Base-by-base conservation (phyloP, 805 yeast genomes). In the Zygotorulaspora chibaensis region DNA sequence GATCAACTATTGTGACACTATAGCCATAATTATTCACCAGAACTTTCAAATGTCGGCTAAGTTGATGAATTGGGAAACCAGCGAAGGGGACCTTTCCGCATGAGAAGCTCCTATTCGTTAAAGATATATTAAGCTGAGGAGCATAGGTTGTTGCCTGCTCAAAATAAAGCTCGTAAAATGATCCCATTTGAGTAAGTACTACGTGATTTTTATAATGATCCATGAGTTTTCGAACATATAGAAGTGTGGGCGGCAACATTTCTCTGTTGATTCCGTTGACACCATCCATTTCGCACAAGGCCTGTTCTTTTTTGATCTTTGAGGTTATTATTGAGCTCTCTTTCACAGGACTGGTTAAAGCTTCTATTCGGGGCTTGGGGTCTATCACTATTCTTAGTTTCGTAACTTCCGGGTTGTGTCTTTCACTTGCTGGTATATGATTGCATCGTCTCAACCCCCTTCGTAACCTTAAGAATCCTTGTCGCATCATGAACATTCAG, bases 1-100 rank as follows among this genome's bases (percentile, higher is more conserved):
- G 95, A 55, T 87, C 93, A n/a, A 87, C 79, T 6, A 90, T 73
- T 0, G 91, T 96, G 0, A 89, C 97, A 43, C 82, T 84, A 40
- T 75, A 72, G 2, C 81, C 82, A 17, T 77, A 65, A 29, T 81
- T 87, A 44, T 82, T 81, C 1, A 93, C 95, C 23, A 90, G 73
- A 0, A 81, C 71, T 55, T 80, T 80, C 30, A 89, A 75, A 59
- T 87, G 90, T 47, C 88, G 77, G 44, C 82, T 85, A 15, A 89
- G 64, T 46, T 81, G 87, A 35, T 68, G 66, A 3, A 77, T 71
- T 0, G 99, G 99, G 56, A 93, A 93, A 0, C 99, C 99, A 0
- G 97, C 87, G 85, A 93, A 88, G 0, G 95, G 79, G 0, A 84
- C 74, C 15, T 58, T 64, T 28, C 72, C 63, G 16, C 62, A 64